Conservation (phyloP, 179 eudicot genomes). For the Amaranthus tricolor region DNA sequence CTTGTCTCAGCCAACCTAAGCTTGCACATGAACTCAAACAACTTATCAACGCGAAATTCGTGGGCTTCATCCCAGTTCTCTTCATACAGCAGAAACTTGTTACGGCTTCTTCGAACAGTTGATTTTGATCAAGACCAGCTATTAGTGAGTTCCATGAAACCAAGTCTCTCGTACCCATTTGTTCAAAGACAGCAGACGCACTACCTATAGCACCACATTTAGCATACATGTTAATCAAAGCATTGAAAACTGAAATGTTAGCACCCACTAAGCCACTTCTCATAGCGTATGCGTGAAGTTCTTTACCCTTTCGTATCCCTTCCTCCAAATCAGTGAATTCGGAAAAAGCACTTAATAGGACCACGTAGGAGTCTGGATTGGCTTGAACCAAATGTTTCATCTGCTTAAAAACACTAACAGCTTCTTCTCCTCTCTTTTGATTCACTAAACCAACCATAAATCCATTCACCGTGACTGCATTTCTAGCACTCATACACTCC, state of each 20-base stretch:
- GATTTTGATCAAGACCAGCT: constrained; percentile 69
- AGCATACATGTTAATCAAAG: constrained; percentile 68
- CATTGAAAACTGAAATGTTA: constrained; percentile 55
- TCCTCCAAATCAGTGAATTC: constrained; percentile 49
- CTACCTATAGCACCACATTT: constrained; percentile 55
- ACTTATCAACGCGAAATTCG: constrained; percentile 65
- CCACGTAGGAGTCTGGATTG: constrained; percentile 59
- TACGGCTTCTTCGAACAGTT: constrained; percentile 49
- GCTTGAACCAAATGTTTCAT: constrained; percentile 44
- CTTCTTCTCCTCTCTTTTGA: constrained; percentile 65
- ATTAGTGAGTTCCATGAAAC: constrained; percentile 79
- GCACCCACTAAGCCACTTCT: constrained; percentile 52
- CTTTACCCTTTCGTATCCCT: constrained; percentile 57
- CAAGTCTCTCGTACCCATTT: constrained; percentile 51
- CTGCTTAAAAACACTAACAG: constrained; percentile 44
- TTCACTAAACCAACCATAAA: constrained; percentile 78
- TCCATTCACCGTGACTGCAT: constrained; percentile 77
- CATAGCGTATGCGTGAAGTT: constrained; percentile 61
- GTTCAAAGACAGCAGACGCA: constrained; percentile 51
- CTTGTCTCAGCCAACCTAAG: constrained; percentile 56
- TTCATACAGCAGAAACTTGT: constrained; percentile 52
- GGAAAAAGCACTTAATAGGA: constrained; percentile 62
- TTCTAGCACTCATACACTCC: constrained; percentile 49
- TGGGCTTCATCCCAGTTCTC: constrained; percentile 44
- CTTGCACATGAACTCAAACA: constrained; percentile 78